Evolutionary conservation across 208 protist species (phyloP).

Genomic region (Trypanosoma vivax): DNA sequence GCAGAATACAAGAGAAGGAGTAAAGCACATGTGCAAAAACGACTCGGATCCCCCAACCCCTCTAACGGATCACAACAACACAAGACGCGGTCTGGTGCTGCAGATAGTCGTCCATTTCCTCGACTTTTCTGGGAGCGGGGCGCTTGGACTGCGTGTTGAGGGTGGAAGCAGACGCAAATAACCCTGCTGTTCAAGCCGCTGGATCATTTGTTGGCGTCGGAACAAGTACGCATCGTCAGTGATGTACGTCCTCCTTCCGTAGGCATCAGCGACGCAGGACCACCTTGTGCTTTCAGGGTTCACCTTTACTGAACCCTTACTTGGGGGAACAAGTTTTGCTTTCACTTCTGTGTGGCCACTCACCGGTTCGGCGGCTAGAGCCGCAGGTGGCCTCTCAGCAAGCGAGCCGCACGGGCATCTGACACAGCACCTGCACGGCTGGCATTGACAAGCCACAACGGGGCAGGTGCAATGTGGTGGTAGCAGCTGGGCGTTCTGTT

Average conservation of each 20-base stretch:
- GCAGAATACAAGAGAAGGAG: not conserved
- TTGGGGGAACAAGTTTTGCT: not conserved
- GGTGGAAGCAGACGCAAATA: constrained; percentile 25
- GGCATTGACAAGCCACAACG: constrained; percentile 9
- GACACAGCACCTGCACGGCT: constrained; percentile 6
- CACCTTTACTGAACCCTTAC: not conserved
- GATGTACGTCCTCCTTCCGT: constrained; percentile 75
- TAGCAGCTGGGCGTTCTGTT: not conserved
- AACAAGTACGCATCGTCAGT: constrained; percentile 66
- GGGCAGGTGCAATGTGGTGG: too few species aligned
- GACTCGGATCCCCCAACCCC: not conserved
- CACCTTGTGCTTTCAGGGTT: not conserved
- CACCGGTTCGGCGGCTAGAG: not conserved
- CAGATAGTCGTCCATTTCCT: constrained; percentile 45
- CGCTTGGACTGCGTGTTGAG: constrained; percentile 44
- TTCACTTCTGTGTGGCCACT: not conserved
- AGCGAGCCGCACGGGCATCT: not conserved
- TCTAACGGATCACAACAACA: constrained; percentile 4
- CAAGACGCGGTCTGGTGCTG: constrained; percentile 19
- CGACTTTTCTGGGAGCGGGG: constrained; percentile 52
- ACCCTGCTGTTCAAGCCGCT: constrained; percentile 54
- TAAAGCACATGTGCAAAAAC: not conserved
- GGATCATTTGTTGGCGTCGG: constrained; percentile 43
- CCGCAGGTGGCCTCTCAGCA: not conserved
- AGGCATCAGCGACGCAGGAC: constrained; percentile 3